Evolutionary conservation across 192 early-diverging fungal species (phyloP).

Genomic region (Bifiguratus adelaidae): DNA sequence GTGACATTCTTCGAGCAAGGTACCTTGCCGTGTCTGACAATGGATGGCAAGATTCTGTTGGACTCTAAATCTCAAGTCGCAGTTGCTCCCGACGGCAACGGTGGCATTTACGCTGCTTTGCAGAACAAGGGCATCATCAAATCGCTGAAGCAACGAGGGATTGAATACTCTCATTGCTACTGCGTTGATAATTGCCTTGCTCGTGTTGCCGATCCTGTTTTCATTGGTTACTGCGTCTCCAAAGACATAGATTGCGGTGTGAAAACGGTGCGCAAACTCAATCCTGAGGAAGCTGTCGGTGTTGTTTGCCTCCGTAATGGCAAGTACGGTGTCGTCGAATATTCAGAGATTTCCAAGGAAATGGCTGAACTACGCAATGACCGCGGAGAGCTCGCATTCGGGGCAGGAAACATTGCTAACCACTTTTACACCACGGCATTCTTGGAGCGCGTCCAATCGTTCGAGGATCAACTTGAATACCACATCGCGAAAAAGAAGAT

Average conservation of each 20-base stretch:
- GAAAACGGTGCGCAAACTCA: constrained; percentile 85
- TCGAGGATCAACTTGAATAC: constrained; percentile 83
- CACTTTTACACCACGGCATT: constrained; percentile 96
- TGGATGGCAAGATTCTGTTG: constrained; percentile 91
- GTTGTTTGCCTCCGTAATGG: constrained; percentile 86
- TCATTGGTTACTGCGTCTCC: constrained; percentile 86
- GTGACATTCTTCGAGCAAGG: constrained; percentile 96
- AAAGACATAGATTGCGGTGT: constrained; percentile 91
- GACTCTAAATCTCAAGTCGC: constrained; percentile 68
- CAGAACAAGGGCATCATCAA: constrained; percentile 69
- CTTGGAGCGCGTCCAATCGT: constrained; percentile 70
- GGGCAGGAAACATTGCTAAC: constrained; percentile 97
- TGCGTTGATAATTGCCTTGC: constrained; percentile 98
- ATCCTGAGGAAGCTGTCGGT: constrained; percentile 85
- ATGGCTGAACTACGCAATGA: constrained; percentile 57
- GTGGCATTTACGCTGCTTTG: constrained; percentile 93
- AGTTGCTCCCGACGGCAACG: constrained; percentile 83
- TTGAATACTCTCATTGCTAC: constrained; percentile 89
- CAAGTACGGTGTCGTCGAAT: constrained; percentile 86
- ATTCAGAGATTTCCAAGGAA: constrained; percentile 82
- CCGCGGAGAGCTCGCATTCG: constrained; percentile 68
- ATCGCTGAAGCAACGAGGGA: constrained; percentile 69
- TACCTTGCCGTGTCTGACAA: constrained; percentile 84
- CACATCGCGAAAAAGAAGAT: constrained; percentile 99
- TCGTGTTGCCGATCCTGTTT: constrained; percentile 92